Evolutionary conservation across 805 yeast genomes (phyloP), one percentile per base, ranked within the genome.

Genomic region (Kluyveromyces siamensis): DNA sequence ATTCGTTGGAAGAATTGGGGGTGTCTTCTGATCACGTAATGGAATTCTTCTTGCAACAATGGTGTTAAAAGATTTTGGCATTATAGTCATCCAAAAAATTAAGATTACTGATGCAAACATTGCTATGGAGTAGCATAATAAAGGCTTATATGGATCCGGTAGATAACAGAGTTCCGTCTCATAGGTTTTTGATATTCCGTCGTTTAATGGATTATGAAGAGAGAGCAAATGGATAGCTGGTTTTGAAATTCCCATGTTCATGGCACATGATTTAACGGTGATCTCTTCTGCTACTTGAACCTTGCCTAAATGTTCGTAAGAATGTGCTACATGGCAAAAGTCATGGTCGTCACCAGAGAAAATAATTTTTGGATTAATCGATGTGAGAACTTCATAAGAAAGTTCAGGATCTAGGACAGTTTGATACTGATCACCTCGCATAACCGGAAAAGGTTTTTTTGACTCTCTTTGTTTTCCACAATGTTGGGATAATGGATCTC

Each of bases 281-380:
- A 84, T 80, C 63, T 93, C 99, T 46, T 82, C 83, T 2, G 79
- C 72, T 2, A 53, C 57, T 37, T 54, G 52, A 0, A 53, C 49
- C 1, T 61, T 63, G 13, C 60, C 61, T 40, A 56, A 50, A 8
- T 40, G 48, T 0, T 53, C 53, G 50, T 68, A 61, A 10, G 54
- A 38, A 62, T 91, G 97, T 18, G 69, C 67, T 30, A 84, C 75
- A 54, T 85, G 87, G 64, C 99, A 93, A 57, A 87, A 89, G 64
- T 93, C 99, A 68, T 93, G 99, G 63, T 93, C 99, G 64, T 93
- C 99, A 1, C 99, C 99, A 6, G 95, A 80, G 60, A 89, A 87
- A 4, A 86, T 73, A 10, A 82, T 65, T 14, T 72, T 72, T 0
- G 99, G 99, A 42, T 75, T 67, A 1, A 91, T 63, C 9, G 66